Evolutionary conservation across 495 filamentous ascomycete species (phyloP).

Genomic region (Thermothielavioides terrestris): DNA sequence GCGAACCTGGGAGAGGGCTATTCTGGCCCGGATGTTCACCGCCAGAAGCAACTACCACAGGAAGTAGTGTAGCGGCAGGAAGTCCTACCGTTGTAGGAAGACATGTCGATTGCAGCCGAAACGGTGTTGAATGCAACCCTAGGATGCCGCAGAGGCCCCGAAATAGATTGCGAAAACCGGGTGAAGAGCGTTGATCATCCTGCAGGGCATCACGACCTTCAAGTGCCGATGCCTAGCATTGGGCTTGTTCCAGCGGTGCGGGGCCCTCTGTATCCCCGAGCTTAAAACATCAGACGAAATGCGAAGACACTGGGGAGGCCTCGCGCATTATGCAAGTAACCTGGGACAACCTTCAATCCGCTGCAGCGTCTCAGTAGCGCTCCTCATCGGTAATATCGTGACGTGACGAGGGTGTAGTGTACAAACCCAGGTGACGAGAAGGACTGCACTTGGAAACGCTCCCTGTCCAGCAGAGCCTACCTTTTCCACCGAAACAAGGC

Average conservation of each 20-base stretch:
- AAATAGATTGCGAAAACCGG: slow-evolving; percentile 14
- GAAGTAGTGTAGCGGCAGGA: neutral
- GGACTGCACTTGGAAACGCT: no score
- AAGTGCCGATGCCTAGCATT: slow-evolving; percentile 3
- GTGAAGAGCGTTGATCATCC: slow-evolving; percentile 18
- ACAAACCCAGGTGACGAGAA: no score
- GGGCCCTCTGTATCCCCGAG: slow-evolving; percentile 6
- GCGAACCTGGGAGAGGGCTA: neutral
- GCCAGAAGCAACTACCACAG: slow-evolving; percentile 1
- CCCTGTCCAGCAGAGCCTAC: no score
- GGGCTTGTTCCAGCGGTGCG: neutral
- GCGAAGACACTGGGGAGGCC: neutral
- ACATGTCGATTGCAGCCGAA: slow-evolving; percentile 1
- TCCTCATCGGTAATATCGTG: no score
- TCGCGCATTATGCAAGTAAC: no score
- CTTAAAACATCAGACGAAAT: slow-evolving; percentile 20
- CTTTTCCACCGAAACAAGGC: no score
- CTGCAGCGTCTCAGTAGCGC: no score
- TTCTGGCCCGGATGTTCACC: slow-evolving; percentile 4
- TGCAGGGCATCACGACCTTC: slow-evolving; percentile 6
- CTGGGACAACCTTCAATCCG: no score
- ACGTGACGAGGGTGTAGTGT: no score
- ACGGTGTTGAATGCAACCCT: neutral
- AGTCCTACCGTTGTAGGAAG: neutral
- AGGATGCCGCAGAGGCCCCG: no score